Evolutionary conservation across 2,329 filamentous ascomycete genomes (phyloP).

Genomic region (Bipolaris zeicola): DNA sequence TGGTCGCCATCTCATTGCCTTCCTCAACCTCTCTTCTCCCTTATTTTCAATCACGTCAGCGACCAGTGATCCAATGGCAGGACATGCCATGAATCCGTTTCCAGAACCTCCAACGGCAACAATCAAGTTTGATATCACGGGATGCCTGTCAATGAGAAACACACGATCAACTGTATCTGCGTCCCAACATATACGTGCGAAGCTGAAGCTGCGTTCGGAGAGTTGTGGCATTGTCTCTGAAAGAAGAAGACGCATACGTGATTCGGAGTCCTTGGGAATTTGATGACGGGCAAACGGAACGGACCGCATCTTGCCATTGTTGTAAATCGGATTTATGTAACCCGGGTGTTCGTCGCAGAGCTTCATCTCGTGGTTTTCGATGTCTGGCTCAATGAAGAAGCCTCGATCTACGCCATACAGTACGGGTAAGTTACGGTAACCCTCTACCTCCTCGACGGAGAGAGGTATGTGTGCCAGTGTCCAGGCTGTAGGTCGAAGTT

Average conservation of each 20-base stretch:
- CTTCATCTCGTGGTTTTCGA: conserved; percentile 54
- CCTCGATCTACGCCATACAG: conserved; percentile 57
- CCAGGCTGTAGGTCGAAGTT: conserved; percentile 61
- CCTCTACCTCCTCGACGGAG: conserved; percentile 51
- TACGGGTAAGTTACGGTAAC: conserved; percentile 58
- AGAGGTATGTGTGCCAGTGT: conserved; percentile 60
- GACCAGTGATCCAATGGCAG: conserved; percentile 58
- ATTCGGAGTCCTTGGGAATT: conserved; percentile 56
- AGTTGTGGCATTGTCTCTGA: conserved; percentile 61
- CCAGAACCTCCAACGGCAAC: conserved; percentile 59
- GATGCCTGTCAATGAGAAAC: conserved; percentile 60
- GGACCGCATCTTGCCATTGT: conserved; percentile 37
- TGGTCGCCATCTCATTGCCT: conserved; percentile 58
- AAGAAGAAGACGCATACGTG: conserved; percentile 56
- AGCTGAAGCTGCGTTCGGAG: conserved; percentile 55
- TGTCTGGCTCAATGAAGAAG: conserved; percentile 58
- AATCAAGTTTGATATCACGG: conserved; percentile 51
- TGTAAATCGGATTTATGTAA: conserved; percentile 56
- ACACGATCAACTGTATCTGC: conserved; percentile 61
- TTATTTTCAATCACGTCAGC: conserved; percentile 51
- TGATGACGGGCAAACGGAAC: conserved; percentile 52
- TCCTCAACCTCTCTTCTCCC: conserved; percentile 51
- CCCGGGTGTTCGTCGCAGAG: conserved; percentile 64
- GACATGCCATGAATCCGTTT: conserved; percentile 61
- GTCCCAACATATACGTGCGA: conserved; percentile 63